Evolutionary conservation across 2,329 filamentous ascomycete genomes (phyloP).

Genomic region (Ramularia endophylla): DNA sequence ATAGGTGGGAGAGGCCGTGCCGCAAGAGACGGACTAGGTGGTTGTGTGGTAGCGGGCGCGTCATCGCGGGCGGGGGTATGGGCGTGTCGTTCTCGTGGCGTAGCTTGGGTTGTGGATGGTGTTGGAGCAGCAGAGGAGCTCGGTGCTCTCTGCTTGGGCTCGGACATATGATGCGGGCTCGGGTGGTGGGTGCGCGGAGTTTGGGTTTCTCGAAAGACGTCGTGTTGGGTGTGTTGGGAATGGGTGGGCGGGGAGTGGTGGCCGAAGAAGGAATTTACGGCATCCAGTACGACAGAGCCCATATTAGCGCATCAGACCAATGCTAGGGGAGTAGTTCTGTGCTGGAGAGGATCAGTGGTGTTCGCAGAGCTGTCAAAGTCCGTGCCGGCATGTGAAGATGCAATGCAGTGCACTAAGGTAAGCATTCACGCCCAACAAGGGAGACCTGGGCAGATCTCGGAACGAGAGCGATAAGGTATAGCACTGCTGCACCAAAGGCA

Average conservation of each 20-base stretch:
- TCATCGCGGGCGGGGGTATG: slow-evolving; percentile 4
- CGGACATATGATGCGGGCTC: slow-evolving; percentile 25
- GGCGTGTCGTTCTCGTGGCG: slow-evolving; percentile 5
- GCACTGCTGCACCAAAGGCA: no score
- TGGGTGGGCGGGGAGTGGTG: slow-evolving; percentile 22
- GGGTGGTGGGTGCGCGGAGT: slow-evolving; percentile 13
- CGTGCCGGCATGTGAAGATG: no score
- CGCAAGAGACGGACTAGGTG: slow-evolving; percentile 22
- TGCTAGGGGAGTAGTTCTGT: slow-evolving; percentile 10
- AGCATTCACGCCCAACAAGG: no score
- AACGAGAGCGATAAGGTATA: no score
- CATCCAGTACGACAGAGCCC: slow-evolving; percentile 62
- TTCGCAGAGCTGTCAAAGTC: slow-evolving; percentile 1
- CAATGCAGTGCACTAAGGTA: no score
- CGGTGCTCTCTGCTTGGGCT: slow-evolving; percentile 25
- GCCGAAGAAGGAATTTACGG: slow-evolving; percentile 58
- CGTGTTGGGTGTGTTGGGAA: slow-evolving; percentile 13
- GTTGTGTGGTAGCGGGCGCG: slow-evolving; percentile 12
- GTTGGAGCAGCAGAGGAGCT: slow-evolving; percentile 23
- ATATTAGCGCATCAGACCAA: slow-evolving; percentile 43
- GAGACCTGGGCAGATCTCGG: no score
- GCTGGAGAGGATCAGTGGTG: slow-evolving; percentile 13
- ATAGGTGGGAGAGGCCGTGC: slow-evolving; percentile 29
- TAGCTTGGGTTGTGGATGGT: slow-evolving; percentile 10
- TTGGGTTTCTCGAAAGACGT: slow-evolving; percentile 22